Evolutionary conservation across 129 eudicot species (phyloP).

Genomic region (Saposhnikovia divaricata): DNA sequence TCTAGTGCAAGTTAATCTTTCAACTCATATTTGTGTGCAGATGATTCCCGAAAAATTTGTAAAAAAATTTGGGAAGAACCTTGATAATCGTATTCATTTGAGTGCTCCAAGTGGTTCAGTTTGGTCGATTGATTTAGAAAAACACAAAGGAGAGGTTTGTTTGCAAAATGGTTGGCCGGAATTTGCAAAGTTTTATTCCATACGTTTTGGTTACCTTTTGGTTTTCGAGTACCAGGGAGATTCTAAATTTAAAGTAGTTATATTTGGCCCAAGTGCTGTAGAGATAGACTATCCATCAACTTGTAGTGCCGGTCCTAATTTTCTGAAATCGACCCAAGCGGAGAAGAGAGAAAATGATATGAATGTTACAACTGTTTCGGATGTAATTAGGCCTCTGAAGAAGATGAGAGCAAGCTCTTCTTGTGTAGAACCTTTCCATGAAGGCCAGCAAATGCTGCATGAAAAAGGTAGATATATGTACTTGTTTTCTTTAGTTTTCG

Average conservation of each 20-base stretch:
- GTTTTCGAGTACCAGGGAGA: too few species aligned
- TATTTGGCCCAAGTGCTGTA: too few species aligned
- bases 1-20: too few species aligned
- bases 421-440: too few species aligned
- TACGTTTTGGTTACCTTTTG: too few species aligned
- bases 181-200: too few species aligned
- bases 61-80: background rate
- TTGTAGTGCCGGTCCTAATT: background rate
- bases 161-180: background rate
- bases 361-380: background rate
- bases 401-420: background rate
- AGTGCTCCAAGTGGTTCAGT: background rate
- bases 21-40: background rate
- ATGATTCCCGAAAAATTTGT: background rate
- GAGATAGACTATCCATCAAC: background rate
- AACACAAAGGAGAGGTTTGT: background rate
- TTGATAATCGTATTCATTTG: background rate
- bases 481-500: too few species aligned
- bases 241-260: too few species aligned
- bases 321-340: background rate
- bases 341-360: background rate
- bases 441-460: too few species aligned
- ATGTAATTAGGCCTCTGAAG: background rate
- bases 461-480: too few species aligned
- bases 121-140: background rate